Base-by-base conservation (phyloP, 2,329 filamentous ascomycete species). In the Cladobotryum mycophilum region DNA sequence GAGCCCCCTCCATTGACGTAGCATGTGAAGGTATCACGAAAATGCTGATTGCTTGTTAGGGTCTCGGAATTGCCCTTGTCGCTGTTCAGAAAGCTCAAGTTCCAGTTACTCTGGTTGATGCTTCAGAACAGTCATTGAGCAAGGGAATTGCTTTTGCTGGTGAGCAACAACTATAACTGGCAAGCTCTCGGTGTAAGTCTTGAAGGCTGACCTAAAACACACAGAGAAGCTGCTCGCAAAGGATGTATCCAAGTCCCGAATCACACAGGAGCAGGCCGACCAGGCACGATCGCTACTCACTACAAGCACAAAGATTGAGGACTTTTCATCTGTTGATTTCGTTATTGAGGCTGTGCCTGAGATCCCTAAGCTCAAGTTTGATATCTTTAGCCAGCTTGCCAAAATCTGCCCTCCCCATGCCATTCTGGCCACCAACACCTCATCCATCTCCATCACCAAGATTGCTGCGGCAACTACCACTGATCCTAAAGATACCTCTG, bases 291-390 rank as follows among this genome's bases (percentile, higher is more conserved):
- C 79, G 11, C 82, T 86, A 30, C 75, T 99, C 54, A 79, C 71
- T 0, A 71, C 88, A 8, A 85, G 82, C 47, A 89, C 87, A 14
- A 81, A 81, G 15, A 80, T 97, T 60, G 86, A 90, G 42, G 80
- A 85, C 52, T 82, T 97, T 18, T 82, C 81, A 22, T 79, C 84
- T n/a, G 87, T 90, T 35, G 93, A 99, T 73, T 96, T 99, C 68
- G 86, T 99, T 51, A 97, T 99, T 64, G 93, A 99, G 74, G 93
- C 93, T 14, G 90, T 99, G 8, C 93, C 93, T 35, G 91, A 96
- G 75, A 92, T 96, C 49, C 85, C 88, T 38, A 76, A 85, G 47
- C 80, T 99, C 56, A 99, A 99, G 72, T 83, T 84, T 58, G 82
- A 84, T 57, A 95, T 99, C 58, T 99, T 99, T 72, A 74, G 81